Percentiles rank a stretch among this genome's conserved stretches.
These are phyloP conservation scores for Coniochaeta ligniaria DNA, from an alignment of 2,329 filamentous ascomycete genomes.

Conservation along the genomic window DNA sequence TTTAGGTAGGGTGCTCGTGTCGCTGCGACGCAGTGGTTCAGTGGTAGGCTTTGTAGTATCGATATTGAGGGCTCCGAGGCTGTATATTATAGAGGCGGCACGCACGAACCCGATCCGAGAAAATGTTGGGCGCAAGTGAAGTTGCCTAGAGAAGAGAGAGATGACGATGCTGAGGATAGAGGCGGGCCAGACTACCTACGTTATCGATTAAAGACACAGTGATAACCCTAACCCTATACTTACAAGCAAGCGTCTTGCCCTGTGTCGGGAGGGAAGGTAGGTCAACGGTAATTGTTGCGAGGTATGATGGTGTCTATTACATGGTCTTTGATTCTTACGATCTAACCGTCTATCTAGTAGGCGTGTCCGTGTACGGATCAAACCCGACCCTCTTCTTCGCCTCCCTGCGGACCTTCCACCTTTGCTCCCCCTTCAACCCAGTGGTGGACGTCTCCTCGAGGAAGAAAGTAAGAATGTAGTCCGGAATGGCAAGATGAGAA, in stretches of 20 bases:
- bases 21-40: not conserved
- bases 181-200: not conserved
- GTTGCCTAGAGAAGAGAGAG: not conserved
- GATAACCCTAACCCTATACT: not conserved
- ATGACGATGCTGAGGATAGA: not conserved
- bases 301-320: not conserved
- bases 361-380: conserved; percentile 45
- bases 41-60: not conserved
- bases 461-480: conserved; percentile 86
- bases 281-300: not conserved
- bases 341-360: conserved; percentile 10
- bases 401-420: conserved; percentile 34
- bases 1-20: not conserved
- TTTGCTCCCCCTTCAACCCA: conserved; percentile 37
- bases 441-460: conserved; percentile 54
- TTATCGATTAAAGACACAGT: not conserved
- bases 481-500: conserved; percentile 81
- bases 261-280: too few relatives aligned
- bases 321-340: not conserved
- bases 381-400: conserved; percentile 45
- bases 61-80: too few relatives aligned
- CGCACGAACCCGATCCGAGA: not conserved
- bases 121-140: not conserved
- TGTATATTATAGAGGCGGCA: too few relatives aligned
- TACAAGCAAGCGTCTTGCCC: too few relatives aligned